phyloP scores from a whole-genome alignment of 129 eudicot genomes.

The Flaveria linearis region DNA sequence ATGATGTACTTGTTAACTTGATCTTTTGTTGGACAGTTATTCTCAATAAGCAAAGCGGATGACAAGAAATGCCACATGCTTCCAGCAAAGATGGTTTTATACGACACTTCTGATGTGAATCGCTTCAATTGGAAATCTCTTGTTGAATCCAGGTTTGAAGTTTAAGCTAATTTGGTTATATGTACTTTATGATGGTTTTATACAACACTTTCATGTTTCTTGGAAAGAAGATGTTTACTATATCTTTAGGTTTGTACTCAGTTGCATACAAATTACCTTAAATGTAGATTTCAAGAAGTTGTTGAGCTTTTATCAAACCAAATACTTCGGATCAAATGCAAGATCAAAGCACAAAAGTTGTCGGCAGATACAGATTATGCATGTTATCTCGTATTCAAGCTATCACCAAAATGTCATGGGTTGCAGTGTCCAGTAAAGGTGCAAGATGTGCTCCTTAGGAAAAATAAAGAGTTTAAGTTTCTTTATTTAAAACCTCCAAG shows the following conservation, averaged over 20 bases:
- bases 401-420: background rate
- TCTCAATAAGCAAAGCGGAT: background rate
- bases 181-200: too few relatives aligned
- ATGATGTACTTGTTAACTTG: background rate
- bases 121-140: background rate
- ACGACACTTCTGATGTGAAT: background rate
- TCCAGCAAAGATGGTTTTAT: constrained; percentile 19
- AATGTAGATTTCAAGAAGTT: background rate
- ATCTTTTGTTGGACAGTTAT: constrained; percentile 1
- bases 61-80: constrained; percentile 8
- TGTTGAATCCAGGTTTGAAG: background rate
- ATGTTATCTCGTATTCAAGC: background rate
- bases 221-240: too few relatives aligned
- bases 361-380: background rate
- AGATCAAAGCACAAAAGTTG: background rate
- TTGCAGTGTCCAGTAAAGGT: constrained; percentile 1
- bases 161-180: background rate
- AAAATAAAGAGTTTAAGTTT: background rate
- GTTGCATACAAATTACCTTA: background rate
- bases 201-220: too few relatives aligned
- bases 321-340: background rate
- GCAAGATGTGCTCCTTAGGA: background rate
- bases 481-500: background rate
- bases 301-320: background rate
- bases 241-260: too few relatives aligned